Evolutionary conservation across 495 filamentous ascomycete species (phyloP).

Genomic region (Penicillium canariense): DNA sequence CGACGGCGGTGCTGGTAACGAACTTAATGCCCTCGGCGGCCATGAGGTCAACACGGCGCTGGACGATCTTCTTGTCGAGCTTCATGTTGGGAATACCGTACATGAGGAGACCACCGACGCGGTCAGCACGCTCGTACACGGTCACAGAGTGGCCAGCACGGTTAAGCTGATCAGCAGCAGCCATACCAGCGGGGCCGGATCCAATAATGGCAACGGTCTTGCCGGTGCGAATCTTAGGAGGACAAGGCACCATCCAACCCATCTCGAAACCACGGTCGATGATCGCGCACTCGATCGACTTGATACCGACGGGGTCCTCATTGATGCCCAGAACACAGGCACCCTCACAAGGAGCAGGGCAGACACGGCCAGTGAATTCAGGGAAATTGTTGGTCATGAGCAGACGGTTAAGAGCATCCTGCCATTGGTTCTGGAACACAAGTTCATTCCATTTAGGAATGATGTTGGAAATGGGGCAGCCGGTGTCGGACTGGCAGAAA

Average conservation of each 20-base stretch:
- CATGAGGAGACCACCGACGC: slow-evolving; percentile 93
- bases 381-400: slow-evolving; percentile 99
- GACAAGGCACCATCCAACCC: slow-evolving; percentile 95
- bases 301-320: slow-evolving; percentile 97
- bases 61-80: slow-evolving; percentile 96
- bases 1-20: slow-evolving; percentile 72
- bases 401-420: slow-evolving; percentile 89
- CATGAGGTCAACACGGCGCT: slow-evolving; percentile 96
- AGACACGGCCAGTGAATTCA: slow-evolving; percentile 98
- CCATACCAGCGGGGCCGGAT: slow-evolving; percentile 90
- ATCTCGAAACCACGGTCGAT: slow-evolving; percentile 99
- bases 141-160: slow-evolving; percentile 87
- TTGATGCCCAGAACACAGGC: slow-evolving; percentile 98
- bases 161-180: slow-evolving; percentile 94
- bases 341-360: slow-evolving; percentile 96
- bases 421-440: slow-evolving; percentile 91
- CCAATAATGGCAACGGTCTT: slow-evolving; percentile 92
- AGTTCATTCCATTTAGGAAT: slow-evolving; percentile 99
- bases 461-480: slow-evolving; percentile 98
- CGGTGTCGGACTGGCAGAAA: slow-evolving; percentile 97
- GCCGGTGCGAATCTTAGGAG: slow-evolving; percentile 78
- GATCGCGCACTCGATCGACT: slow-evolving; percentile 98
- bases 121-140: slow-evolving; percentile 94
- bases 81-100: slow-evolving; percentile 99
- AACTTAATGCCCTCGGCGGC: slow-evolving; percentile 86